These are phyloP conservation scores for Claviceps sorghi DNA, from an alignment of 2,329 filamentous ascomycete genomes.

Conservation along the genomic window DNA sequence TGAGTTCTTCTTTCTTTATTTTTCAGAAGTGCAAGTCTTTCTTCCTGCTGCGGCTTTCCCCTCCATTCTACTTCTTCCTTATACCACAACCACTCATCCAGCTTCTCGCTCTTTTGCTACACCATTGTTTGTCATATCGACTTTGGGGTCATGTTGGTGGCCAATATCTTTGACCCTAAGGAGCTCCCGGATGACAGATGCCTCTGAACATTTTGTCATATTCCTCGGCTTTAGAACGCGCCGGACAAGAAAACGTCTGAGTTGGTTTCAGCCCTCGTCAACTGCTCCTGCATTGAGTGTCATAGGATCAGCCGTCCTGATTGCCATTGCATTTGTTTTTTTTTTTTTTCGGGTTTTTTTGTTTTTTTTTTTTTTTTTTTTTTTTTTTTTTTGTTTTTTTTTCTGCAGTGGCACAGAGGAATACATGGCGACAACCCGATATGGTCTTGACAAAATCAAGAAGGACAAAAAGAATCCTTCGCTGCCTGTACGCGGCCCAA, in stretches of 20 bases:
- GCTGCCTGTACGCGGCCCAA: conserved; percentile 18
- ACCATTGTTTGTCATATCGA: conserved; percentile 6
- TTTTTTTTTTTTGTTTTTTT: background rate
- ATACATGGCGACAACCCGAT: conserved; percentile 4
- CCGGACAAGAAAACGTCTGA: background rate
- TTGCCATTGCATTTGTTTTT: background rate
- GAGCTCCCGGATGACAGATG: background rate
- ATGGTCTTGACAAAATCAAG: conserved; percentile 15
- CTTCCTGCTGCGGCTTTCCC: background rate
- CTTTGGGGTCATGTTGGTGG: conserved; percentile 6
- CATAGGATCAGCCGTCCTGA: background rate
- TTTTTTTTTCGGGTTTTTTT: background rate
- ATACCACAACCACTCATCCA: conserved; percentile 4
- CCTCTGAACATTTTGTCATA: background rate
- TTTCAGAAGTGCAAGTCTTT: background rate
- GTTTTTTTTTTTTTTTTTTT: background rate
- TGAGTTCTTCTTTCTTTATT: conserved; percentile 14
- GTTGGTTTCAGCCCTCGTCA: background rate
- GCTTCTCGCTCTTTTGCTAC: conserved; percentile 4
- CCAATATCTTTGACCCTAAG: conserved; percentile 4
- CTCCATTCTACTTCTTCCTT: background rate
- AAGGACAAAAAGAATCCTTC: conserved; percentile 23
- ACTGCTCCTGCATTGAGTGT: background rate
- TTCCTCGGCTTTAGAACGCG: background rate
- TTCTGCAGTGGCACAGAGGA: conserved; percentile 1